phyloP scores from a whole-genome alignment of 1,139 yeast species.

The Protomyces arabidopsidicola region DNA sequence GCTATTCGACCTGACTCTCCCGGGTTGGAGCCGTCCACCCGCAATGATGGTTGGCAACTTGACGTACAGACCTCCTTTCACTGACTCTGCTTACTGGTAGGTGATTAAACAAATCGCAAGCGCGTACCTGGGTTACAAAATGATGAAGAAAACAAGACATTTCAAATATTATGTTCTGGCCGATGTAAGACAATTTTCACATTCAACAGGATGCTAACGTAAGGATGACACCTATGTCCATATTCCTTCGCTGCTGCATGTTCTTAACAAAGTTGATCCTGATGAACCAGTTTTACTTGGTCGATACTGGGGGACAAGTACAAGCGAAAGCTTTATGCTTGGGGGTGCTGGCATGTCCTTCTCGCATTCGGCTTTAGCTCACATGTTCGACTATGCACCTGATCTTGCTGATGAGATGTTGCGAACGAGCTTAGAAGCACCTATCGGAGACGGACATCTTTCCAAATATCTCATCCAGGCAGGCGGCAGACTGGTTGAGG shows the following conservation, averaged over 20 bases:
- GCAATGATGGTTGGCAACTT: neutral
- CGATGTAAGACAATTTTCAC: neutral
- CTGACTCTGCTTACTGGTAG: neutral
- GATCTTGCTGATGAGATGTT: neutral
- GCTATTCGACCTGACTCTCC: neutral
- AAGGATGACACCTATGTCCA: neutral
- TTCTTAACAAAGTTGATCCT: neutral
- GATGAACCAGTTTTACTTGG: neutral
- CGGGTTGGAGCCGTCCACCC: neutral
- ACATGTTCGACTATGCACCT: neutral
- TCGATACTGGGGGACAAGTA: neutral
- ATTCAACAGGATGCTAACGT: neutral
- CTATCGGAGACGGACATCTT: neutral
- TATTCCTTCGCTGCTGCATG: neutral
- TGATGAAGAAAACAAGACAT: neutral
- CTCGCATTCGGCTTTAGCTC: neutral
- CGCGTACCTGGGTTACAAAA: neutral
- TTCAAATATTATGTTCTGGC: neutral
- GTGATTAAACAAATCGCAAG: neutral
- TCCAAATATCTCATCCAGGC: neutral
- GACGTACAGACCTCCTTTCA: neutral
- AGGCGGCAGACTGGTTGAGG: neutral
- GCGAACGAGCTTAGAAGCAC: neutral
- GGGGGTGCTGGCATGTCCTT: neutral
- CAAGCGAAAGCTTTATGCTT: neutral